Base-by-base conservation (phyloP, 2,329 filamentous ascomycete species). In the Ambrosiella cleistominuta region DNA sequence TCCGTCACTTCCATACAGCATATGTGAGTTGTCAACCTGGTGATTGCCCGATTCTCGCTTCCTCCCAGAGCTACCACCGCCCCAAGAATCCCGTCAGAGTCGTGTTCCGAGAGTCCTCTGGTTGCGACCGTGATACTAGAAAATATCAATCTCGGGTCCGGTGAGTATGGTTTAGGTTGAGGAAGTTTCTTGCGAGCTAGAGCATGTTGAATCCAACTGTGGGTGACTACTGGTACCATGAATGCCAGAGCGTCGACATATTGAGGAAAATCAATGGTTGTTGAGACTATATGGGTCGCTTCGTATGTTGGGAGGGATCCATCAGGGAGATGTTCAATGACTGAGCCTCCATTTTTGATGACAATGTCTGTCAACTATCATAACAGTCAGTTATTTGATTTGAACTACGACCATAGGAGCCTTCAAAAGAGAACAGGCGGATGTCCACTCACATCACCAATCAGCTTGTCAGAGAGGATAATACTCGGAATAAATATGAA, bases 51-150 rank as follows among this genome's bases (percentile, higher is more conserved):
- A 19, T 82, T 83, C 66, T 90, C 87, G 64, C 87, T 79, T 13
- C 93, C 93, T 19, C 93, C 93, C 71, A 96, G 82, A 0, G 93
- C 91, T 65, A 95, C 73, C 1, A 91, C 87, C 1, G 88, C 91
- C 9, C 90, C 93, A 44, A 87, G 81, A 59, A 98, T 96, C 9
- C 89, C 87, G 70, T 97, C 91, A 67, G 89, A 87, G 69, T 98
- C 93, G 40, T 82, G 85, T 40, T 81, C 74, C 0, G 93, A 93
- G 52, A 98, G 80, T 65, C 93, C 86, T 52, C 84, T 88, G 66
- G 87, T 94, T 38, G 83, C 85, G 15, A 96, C 76, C 36, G 86
- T 79, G 47, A 97, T 85, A 64, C 88, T 83, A 56, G 86, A 86
- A 70, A 98, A 87, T 68, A 96, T 93, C 67, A 95, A 81, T 60